Percentiles rank a stretch among this genome's conserved stretches.
Conservation (phyloP, 1,139 yeast species). For the Magnusiomyces clavatus region DNA sequence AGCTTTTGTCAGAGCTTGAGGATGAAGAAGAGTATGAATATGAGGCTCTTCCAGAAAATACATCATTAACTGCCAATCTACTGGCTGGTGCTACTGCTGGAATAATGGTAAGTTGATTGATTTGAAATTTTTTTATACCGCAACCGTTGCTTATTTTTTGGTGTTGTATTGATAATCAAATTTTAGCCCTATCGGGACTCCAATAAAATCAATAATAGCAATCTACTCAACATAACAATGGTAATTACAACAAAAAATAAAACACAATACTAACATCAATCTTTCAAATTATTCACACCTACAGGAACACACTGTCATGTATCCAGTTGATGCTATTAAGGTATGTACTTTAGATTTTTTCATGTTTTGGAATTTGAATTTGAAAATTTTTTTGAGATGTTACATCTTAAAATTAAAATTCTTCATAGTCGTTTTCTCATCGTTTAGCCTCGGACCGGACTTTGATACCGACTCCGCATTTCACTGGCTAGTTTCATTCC, state of each 20-base stretch:
- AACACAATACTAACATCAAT: no score
- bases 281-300: not conserved
- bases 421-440: not conserved
- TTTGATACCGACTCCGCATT: not conserved
- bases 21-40: conserved; percentile 47
- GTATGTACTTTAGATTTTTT: conserved; percentile 8
- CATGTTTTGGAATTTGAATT: not conserved
- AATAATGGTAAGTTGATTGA: conserved; percentile 40
- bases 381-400: not conserved
- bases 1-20: not conserved
- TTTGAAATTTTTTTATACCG: conserved; percentile 32
- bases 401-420: not conserved
- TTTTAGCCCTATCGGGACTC: not conserved
- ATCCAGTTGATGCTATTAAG: conserved; percentile 77
- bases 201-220: no score
- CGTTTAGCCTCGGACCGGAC: not conserved
- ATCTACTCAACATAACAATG: no score
- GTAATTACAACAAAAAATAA: no score
- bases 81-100: conserved; percentile 97
- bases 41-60: conserved; percentile 85
- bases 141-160: not conserved
- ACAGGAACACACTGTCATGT: conserved; percentile 76
- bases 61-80: conserved; percentile 75
- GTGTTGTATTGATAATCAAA: not conserved
- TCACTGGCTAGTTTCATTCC: not conserved